These are phyloP conservation scores for Phytophthora capsici DNA, from an alignment of 352 stramenopile species.

Conservation along the genomic window DNA sequence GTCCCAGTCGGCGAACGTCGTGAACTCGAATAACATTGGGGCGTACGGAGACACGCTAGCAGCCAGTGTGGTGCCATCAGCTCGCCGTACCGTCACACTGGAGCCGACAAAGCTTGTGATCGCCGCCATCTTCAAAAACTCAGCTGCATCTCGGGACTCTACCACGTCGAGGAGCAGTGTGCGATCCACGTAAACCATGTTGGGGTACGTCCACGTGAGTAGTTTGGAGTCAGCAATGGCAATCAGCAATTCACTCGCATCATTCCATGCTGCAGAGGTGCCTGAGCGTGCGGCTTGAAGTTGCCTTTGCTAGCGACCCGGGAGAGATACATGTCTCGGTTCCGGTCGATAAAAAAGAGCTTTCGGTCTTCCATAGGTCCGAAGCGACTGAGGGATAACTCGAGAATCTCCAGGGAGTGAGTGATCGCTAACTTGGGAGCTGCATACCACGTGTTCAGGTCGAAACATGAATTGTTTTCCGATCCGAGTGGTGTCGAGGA, in stretches of 20 bases:
- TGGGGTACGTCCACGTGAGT: constrained; percentile 91
- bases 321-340: constrained; percentile 88
- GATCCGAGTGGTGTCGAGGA: constrained; percentile 91
- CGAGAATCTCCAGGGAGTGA: constrained; percentile 81
- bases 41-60: constrained; percentile 83
- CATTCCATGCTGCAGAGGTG: constrained; percentile 92
- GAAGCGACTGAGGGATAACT: constrained; percentile 87
- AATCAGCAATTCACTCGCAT: constrained; percentile 87
- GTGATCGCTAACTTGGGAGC: constrained; percentile 61
- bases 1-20: constrained; percentile 82
- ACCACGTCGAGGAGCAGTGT: constrained; percentile 87
- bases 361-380: constrained; percentile 79
- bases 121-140: constrained; percentile 87
- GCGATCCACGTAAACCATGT: constrained; percentile 91
- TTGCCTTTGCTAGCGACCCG: constrained; percentile 57
- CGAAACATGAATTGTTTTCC: constrained; percentile 92
- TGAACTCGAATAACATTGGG: constrained; percentile 90
- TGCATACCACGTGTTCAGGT: constrained; percentile 87
- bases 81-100: constrained; percentile 85
- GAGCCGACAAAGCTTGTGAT: constrained; percentile 90
- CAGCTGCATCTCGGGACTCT: constrained; percentile 71
- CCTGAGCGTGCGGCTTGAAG: constrained; percentile 91
- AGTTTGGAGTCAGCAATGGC: constrained; percentile 90
- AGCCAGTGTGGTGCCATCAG: constrained; percentile 87
- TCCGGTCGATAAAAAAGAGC: constrained; percentile 90